Evolutionary conservation across 2,329 filamentous ascomycete genomes (phyloP).

Genomic region (Drechslerella coelobrocha): DNA sequence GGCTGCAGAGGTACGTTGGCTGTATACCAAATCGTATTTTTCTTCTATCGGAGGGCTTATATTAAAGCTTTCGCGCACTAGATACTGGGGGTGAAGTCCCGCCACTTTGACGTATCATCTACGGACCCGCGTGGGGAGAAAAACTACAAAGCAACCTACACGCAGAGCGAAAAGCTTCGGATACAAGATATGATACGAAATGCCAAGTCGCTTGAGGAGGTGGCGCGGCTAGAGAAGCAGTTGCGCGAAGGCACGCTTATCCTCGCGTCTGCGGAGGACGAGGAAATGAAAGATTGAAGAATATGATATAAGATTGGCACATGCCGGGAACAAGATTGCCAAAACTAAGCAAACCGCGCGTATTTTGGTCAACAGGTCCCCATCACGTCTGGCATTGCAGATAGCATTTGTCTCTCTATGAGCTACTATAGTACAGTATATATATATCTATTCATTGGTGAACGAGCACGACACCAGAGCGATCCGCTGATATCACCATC

Average conservation of each 20-base stretch:
- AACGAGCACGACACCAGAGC: conserved; percentile 87
- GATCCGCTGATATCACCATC: conserved; percentile 90
- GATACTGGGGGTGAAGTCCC: conserved; percentile 86
- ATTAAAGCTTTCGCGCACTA: conserved; percentile 55
- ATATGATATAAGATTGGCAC: not conserved
- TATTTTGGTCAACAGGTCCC: conserved; percentile 5
- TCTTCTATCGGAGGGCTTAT: not conserved
- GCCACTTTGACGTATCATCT: conserved; percentile 69
- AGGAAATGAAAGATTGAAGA: conserved; percentile 45
- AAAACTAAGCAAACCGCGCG: not conserved
- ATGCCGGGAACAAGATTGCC: not conserved
- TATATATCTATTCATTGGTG: conserved; percentile 63
- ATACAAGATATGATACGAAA: conserved; percentile 87
- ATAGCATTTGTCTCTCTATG: not conserved
- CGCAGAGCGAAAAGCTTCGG: conserved; percentile 83
- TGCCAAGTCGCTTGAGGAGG: conserved; percentile 87
- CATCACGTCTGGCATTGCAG: not conserved
- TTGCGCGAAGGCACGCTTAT: conserved; percentile 84
- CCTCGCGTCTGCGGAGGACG: conserved; percentile 53
- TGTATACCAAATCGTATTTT: conserved; percentile 1
- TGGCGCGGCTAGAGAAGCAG: conserved; percentile 87
- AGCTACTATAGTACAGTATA: conserved; percentile 4
- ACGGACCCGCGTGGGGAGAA: conserved; percentile 63
- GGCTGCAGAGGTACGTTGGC: conserved; percentile 69
- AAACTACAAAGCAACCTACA: conserved; percentile 80